Base-by-base conservation (phyloP, 2,329 filamentous ascomycete species). In the Byssoonygena ceratinophila region DNA sequence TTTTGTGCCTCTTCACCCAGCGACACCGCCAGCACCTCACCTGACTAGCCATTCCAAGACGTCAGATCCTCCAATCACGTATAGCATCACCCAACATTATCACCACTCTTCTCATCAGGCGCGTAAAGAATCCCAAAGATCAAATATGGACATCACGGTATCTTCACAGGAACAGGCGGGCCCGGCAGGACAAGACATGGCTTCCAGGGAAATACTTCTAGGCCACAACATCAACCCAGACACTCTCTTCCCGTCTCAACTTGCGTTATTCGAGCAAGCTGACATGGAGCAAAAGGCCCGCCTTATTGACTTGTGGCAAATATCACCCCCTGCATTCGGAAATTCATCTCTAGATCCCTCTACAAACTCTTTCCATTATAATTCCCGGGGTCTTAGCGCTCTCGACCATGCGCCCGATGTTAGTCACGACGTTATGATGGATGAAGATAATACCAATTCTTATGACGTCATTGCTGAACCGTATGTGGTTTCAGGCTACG, bases 401-500 rank as follows among this genome's bases (percentile, higher is more conserved):
- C 18, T 7, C 14, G 25, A 12, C 31, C 3, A 22, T 11, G 23
- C 23, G n/a, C 3, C 29, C 6, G 37, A 41, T n/a, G n/a, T n/a
- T n/a, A n/a, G n/a, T n/a, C n/a, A 25, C 27, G 37, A 50, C 8
- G 27, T 40, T 22, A 22, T 23, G 29, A 50, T 50, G 47, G 37
- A 50, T 23, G 40, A 45, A 31, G 39, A 45, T 52, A 23, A 8
- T 6, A 8, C 27, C 12, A 18, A 45, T 25, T 16, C 40, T 23
- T 52, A 60, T 55, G 47, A 60, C 59, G 18, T 69, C 62, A 75
- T 79, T 55, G 80, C 79, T 36, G 87, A 94, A 67, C 88, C 88
- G 0, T 95, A 95, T 68, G 94, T 95, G 79, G 68, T 79, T 45
- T 83, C 81, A 5, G 89, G 89, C 12, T 95, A 94, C 64, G 84